phyloP scores from a whole-genome alignment of 2,329 filamentous ascomycete genomes.

The Xenoacremonium recifei region DNA sequence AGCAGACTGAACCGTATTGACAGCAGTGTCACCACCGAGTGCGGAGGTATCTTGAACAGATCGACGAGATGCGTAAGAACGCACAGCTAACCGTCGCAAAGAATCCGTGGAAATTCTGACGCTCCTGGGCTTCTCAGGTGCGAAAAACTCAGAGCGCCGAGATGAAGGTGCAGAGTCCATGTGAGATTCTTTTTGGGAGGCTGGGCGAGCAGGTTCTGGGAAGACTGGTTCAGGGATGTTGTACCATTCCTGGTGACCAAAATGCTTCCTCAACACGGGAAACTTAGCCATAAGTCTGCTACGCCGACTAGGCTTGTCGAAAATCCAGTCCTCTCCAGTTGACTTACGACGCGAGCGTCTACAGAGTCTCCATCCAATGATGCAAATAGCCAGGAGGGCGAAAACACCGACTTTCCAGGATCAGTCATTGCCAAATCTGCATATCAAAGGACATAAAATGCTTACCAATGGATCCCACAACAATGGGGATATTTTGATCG shows the following conservation, averaged over 20 bases:
- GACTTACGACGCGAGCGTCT: constrained; percentile 9
- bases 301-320: constrained; percentile 20
- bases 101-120: no score
- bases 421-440: constrained; percentile 5
- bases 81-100: no score
- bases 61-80: no score
- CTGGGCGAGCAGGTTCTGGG: no score
- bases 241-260: constrained; percentile 34
- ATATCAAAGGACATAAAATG: background rate
- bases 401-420: constrained; percentile 15
- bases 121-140: constrained; percentile 18
- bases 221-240: no score
- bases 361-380: constrained; percentile 22
- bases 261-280: constrained; percentile 33
- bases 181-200: no score
- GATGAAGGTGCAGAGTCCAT: no score
- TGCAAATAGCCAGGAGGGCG: constrained; percentile 18
- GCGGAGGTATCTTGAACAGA: no score
- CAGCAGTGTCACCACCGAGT: constrained; percentile 22
- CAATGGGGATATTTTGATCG: no score
- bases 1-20: no score
- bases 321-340: constrained; percentile 16
- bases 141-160: constrained; percentile 21
- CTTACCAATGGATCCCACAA: background rate
- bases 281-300: constrained; percentile 30